phyloP scores from a whole-genome alignment of 2,329 filamentous ascomycete genomes.

The Alternaria ventricosa region DNA sequence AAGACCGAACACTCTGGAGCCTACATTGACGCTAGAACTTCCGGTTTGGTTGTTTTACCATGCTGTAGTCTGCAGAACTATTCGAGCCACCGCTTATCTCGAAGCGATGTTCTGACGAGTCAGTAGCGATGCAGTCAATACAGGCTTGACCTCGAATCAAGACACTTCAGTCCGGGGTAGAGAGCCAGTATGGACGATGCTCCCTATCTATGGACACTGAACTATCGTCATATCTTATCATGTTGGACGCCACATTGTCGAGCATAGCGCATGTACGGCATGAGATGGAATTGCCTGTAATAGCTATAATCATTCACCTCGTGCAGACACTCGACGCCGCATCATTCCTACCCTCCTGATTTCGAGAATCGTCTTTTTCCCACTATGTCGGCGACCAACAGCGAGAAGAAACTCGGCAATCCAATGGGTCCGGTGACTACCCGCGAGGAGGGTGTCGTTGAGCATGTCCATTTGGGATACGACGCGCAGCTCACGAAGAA shows the following conservation, averaged over 20 bases:
- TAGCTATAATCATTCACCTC: background rate
- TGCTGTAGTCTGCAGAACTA: background rate
- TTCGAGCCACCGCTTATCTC: background rate
- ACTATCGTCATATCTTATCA: background rate
- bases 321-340: background rate
- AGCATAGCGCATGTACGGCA: background rate
- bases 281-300: background rate
- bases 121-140: background rate
- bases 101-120: background rate
- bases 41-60: background rate
- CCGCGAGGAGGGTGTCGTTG: background rate
- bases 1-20: background rate
- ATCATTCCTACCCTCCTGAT: background rate
- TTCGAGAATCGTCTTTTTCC: background rate
- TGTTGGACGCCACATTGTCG: background rate
- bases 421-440: slow-evolving; percentile 42
- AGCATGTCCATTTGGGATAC: slow-evolving; percentile 5
- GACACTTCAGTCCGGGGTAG: background rate
- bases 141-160: background rate
- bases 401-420: background rate
- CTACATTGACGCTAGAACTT: background rate
- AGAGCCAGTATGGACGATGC: background rate
- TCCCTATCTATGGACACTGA: background rate
- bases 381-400: background rate
- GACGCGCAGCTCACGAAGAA: background rate